phyloP scores from a whole-genome alignment of 352 stramenopile genomes.

The Globisporangium spiculum region DNA sequence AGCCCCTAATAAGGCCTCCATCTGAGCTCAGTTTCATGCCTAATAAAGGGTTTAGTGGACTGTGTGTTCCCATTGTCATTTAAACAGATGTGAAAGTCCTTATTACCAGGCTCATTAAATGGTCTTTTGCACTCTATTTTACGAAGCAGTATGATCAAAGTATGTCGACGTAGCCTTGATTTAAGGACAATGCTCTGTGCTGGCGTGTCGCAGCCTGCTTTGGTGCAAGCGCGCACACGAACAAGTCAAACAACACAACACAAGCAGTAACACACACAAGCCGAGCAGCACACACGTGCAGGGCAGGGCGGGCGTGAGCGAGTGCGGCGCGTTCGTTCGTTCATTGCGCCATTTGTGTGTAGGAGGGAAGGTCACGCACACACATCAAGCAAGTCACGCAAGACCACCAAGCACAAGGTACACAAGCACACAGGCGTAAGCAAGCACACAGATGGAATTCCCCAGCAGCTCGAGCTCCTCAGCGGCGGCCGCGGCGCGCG shows the following conservation, averaged over 20 bases:
- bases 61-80: background rate
- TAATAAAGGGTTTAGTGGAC: background rate
- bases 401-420: background rate
- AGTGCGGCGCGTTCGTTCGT: background rate
- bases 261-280: background rate
- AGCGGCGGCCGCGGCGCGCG: background rate
- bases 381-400: background rate
- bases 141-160: background rate
- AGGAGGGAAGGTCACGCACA: background rate
- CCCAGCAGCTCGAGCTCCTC: background rate
- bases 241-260: background rate
- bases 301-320: background rate
- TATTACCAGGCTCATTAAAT: background rate
- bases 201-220: background rate
- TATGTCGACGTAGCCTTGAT: background rate
- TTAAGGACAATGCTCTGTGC: background rate
- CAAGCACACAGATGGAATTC: background rate
- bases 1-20: background rate
- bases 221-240: background rate
- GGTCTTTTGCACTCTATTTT: too few species aligned
- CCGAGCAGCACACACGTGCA: background rate
- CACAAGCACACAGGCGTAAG: too few species aligned
- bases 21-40: background rate
- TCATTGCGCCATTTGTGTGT: conserved; percentile 5
- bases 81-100: too few species aligned